phyloP scores from a whole-genome alignment of 257 asterid species.

The Nyctanthes arbortristis region DNA sequence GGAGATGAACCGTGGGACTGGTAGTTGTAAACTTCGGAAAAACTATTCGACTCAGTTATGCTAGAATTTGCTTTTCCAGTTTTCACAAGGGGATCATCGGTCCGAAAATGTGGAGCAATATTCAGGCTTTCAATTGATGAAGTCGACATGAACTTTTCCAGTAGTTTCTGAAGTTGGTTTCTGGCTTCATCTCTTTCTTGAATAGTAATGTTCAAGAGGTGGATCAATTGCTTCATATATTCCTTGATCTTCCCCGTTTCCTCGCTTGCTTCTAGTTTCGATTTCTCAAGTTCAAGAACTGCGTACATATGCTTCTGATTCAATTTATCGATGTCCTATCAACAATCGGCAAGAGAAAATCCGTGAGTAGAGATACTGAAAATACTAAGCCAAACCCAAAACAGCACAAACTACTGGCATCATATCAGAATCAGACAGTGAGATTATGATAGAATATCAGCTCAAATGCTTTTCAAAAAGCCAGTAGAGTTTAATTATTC shows the following conservation, averaged over 20 bases:
- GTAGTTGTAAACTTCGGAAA: slow-evolving; percentile 55
- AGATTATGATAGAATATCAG: not conserved
- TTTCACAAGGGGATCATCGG: slow-evolving; percentile 28
- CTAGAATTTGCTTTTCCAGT: slow-evolving; percentile 53
- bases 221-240: slow-evolving; percentile 34
- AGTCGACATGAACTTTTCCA: slow-evolving; percentile 26
- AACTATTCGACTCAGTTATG: slow-evolving; percentile 60
- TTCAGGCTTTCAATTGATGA: not conserved
- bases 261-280: slow-evolving; percentile 39
- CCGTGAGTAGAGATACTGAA: not conserved
- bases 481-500: not conserved
- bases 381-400: not conserved
- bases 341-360: not conserved
- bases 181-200: slow-evolving; percentile 63
- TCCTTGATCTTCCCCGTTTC: slow-evolving; percentile 45
- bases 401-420: not conserved
- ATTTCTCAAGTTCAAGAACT: slow-evolving; percentile 49
- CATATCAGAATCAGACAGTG: not conserved
- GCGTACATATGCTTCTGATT: slow-evolving; percentile 47
- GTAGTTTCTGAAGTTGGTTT: slow-evolving; percentile 43
- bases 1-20: slow-evolving; percentile 51
- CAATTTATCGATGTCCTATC: slow-evolving; percentile 41
- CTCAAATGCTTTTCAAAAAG: not conserved
- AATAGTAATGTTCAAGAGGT: slow-evolving; percentile 38
- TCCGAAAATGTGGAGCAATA: slow-evolving; percentile 17